These are phyloP conservation scores for Fusarium pseudocircinatum DNA, from an alignment of 2,329 filamentous ascomycete species.

Conservation along the genomic window DNA sequence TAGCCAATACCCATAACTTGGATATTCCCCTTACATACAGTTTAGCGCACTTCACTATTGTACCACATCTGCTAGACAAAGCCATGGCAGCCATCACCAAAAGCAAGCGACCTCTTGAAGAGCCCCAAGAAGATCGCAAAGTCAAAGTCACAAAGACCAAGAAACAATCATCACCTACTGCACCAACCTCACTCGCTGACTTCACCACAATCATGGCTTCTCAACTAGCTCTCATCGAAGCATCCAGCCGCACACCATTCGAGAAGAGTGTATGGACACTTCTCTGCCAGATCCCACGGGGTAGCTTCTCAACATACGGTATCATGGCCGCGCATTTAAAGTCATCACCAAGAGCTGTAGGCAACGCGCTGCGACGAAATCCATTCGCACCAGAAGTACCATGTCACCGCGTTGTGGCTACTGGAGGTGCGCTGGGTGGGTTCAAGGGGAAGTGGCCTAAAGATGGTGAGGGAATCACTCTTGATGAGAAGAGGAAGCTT, in stretches of 20 bases:
- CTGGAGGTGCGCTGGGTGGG: slow-evolving; percentile 74
- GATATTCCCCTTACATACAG: neutral
- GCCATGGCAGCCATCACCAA: slow-evolving; percentile 30
- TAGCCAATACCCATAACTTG: neutral
- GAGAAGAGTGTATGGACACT: slow-evolving; percentile 74
- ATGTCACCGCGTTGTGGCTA: slow-evolving; percentile 83
- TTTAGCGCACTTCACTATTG: neutral
- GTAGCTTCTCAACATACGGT: slow-evolving; percentile 81
- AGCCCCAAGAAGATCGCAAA: slow-evolving; percentile 14
- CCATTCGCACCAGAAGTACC: slow-evolving; percentile 85
- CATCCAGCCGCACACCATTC: slow-evolving; percentile 59
- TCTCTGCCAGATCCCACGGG: slow-evolving; percentile 80
- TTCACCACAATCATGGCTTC: slow-evolving; percentile 44
- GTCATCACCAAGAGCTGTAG: slow-evolving; percentile 80
- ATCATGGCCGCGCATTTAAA: slow-evolving; percentile 72
- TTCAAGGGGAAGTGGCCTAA: slow-evolving; percentile 75
- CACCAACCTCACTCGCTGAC: neutral
- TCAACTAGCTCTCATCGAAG: slow-evolving; percentile 57
- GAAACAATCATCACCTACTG: neutral
- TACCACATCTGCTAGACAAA: neutral
- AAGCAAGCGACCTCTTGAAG: slow-evolving; percentile 37
- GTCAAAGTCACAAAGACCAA: slow-evolving; percentile 24
- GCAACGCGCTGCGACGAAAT: slow-evolving; percentile 79
- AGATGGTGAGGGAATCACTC: slow-evolving; percentile 68
- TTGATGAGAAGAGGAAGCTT: slow-evolving; percentile 71